Base-by-base conservation (phyloP, 371 early-diverging fungal genomes). In the Mucor racemosus region DNA sequence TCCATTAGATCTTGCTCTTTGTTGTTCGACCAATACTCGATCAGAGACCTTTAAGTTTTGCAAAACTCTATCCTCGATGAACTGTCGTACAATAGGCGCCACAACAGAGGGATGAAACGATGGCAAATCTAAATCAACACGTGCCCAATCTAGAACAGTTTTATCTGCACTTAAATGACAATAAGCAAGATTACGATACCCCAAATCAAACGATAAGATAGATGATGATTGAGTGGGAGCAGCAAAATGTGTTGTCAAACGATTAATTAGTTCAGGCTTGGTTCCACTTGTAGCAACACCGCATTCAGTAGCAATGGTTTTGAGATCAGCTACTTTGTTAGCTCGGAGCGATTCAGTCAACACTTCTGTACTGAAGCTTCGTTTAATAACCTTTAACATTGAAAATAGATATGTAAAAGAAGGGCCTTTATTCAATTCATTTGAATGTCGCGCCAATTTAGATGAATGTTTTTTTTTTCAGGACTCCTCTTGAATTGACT, bases 171-270 rank as follows among this genome's bases (percentile, higher is more conserved):
- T 65, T 4, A 89, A 33, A 40, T 81, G 81, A 13, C 85, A 86
- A 73, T 87, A 88, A 0, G 90, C 92, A 2, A 92, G 74, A 67
- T 92, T 91, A 14, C 86, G 81, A 62, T 86, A 86, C 0, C 93
- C 93, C 48, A 92, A 80, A 69, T 92, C 93, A 44, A 92, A 84
- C 0, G 93, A 92, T 3, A 92, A 69, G 7, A 92, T 72, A 0
- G 84, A 77, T 6, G 41, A 40, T 3, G 78, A 15, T 19, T 35
- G 58, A 6, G 60, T 40, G 3, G 60, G 40, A 2, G 39, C 17
- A 10, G 31, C 7, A 10, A 59, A n/a, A 6, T 41, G 34, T 0
- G 31, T 1, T 7, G 41, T 46, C 8, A 79, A 34, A 15, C 76
- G 69, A 6, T 60, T 19, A 35, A 66, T 39, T 1, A 79, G n/a